Percentiles rank a stretch among this genome's conserved stretches.
Evolutionary conservation across 2,329 filamentous ascomycete genomes (phyloP).

Genomic region (Plectosphaerella plurivora): DNA sequence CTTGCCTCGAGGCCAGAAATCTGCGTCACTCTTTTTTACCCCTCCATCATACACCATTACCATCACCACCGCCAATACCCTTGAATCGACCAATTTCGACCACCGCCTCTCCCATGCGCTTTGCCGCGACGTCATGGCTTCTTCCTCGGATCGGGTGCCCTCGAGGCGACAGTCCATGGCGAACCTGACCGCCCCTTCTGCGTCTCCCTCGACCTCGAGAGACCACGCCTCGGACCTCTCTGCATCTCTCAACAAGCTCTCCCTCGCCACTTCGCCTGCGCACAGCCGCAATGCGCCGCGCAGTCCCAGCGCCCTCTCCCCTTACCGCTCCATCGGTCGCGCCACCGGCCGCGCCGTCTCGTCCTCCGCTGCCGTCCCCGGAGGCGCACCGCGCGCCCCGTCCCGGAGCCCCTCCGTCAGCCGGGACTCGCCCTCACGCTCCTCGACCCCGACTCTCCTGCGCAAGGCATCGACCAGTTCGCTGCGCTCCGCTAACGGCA

Average conservation of each 20-base stretch:
- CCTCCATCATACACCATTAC: neutral
- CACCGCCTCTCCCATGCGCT: constrained; percentile 1
- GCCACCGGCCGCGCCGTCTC: too few relatives aligned
- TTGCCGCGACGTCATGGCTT: constrained; percentile 18
- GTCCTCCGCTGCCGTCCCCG: constrained; percentile 33
- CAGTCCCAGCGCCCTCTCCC: constrained; percentile 21
- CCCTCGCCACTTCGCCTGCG: constrained; percentile 28
- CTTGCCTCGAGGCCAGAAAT: neutral
- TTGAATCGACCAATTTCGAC: neutral
- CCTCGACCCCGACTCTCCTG: constrained; percentile 43
- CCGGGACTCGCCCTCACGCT: constrained; percentile 35
- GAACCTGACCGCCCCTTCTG: constrained; percentile 16
- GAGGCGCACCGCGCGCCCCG: constrained; percentile 21
- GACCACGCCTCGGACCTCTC: constrained; percentile 29
- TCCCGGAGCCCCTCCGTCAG: constrained; percentile 38
- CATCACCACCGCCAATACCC: neutral
- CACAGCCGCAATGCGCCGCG: constrained; percentile 19
- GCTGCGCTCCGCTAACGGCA: constrained; percentile 42
- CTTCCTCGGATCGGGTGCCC: constrained; percentile 17
- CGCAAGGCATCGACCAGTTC: constrained; percentile 56
- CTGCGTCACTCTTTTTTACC: neutral
- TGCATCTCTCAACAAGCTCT: constrained; percentile 39
- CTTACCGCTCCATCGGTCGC: constrained; percentile 30
- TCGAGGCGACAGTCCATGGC: constrained; percentile 25
- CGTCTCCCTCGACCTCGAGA: too few relatives aligned